Conservation (phyloP, 1,284 basidiomycete species). For the Rhodotorula sp. region DNA sequence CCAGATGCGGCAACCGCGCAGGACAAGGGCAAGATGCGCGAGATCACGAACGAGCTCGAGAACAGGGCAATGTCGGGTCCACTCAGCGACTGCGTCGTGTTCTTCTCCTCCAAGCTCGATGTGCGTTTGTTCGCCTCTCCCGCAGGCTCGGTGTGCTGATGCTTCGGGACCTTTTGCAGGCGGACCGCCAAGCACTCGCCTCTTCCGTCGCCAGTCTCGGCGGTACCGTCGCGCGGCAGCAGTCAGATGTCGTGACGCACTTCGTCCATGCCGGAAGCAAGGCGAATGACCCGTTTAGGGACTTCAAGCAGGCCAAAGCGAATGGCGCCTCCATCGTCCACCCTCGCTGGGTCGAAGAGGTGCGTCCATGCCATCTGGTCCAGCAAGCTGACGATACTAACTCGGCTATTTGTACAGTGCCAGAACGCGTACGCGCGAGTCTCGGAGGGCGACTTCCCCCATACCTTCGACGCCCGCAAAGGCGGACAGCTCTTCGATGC, state of each 20-base stretch:
- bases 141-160: background rate
- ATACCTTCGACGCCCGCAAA: slow-evolving; percentile 30
- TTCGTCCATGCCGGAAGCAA: slow-evolving; percentile 5
- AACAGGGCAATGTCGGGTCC: background rate
- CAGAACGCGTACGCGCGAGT: background rate
- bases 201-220: slow-evolving; percentile 23
- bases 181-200: slow-evolving; percentile 15
- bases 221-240: slow-evolving; percentile 8
- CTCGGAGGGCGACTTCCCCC: slow-evolving; percentile 30
- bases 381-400: background rate
- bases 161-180: background rate
- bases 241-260: slow-evolving; percentile 17
- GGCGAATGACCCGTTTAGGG: slow-evolving; percentile 11
- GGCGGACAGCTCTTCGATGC: slow-evolving; percentile 29
- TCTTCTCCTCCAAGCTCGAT: slow-evolving; percentile 19
- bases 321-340: slow-evolving; percentile 17
- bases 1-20: background rate
- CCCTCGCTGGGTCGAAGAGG: slow-evolving; percentile 33
- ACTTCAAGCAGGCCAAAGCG: slow-evolving; percentile 18
- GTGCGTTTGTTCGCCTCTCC: background rate
- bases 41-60: slow-evolving; percentile 21
- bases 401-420: background rate
- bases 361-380: background rate
- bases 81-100: slow-evolving; percentile 23
- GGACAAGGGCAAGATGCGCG: slow-evolving; percentile 2